These are phyloP conservation scores for Paramecium tetraurelia DNA, from an alignment of 73 alveolate genomes.

Conservation along the genomic window DNA sequence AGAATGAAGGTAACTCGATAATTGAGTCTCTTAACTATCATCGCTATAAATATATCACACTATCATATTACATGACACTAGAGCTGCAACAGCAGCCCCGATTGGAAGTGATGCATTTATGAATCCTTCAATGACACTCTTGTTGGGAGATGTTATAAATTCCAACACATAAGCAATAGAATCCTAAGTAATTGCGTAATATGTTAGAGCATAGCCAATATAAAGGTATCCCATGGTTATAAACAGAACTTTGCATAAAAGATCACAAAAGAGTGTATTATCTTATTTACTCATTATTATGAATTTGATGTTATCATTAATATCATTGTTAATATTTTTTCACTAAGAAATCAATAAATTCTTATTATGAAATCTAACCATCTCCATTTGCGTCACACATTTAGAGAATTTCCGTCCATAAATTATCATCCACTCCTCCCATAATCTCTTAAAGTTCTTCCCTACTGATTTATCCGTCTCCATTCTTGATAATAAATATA, in stretches of 20 bases:
- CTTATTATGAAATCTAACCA: constrained; percentile 25
- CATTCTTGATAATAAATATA: background rate
- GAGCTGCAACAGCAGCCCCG: constrained; percentile 16
- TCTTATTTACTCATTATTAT: background rate
- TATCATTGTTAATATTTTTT: background rate
- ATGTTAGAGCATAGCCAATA: background rate
- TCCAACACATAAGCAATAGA: background rate
- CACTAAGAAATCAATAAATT: constrained; percentile 35
- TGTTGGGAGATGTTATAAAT: background rate
- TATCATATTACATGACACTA: background rate
- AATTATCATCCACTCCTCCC: constrained; percentile 50
- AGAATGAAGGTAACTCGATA: background rate
- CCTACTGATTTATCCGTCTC: constrained; percentile 31
- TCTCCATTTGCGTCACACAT: constrained; percentile 15
- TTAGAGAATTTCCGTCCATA: constrained; percentile 3
- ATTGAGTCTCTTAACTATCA: background rate
- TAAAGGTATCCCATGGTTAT: background rate
- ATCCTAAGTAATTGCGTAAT: constrained; percentile 15
- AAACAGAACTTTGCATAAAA: background rate
- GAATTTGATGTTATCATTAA: background rate
- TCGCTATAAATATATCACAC: background rate
- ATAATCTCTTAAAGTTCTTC: constrained; percentile 6
- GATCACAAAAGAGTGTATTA: background rate
- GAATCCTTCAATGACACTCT: background rate
- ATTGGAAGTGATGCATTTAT: constrained; percentile 8